Evolutionary conservation across 345 rosid genomes (phyloP), one percentile per base, ranked within the genome.

Genomic region (Cardamine occulta): DNA sequence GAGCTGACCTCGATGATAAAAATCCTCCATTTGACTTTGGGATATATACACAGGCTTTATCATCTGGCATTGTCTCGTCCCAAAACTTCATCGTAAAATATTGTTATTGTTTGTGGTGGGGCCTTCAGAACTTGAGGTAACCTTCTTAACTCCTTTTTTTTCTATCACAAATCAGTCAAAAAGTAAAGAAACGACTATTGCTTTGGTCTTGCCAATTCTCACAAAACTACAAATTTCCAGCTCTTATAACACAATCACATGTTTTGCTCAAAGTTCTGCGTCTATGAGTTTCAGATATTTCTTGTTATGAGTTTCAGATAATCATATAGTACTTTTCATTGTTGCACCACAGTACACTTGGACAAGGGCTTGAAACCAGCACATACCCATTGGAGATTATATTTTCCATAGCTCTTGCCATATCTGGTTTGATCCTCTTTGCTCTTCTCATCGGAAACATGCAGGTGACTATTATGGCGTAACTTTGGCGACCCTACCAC

Each of bases 81-180:
- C 82, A 70, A 75, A 81, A 82, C 10, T 93, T 93, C 76, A 39
- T 91, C 64, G 68, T 92, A 0, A 93, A 93, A 52, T 93, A 83
- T 72, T 89, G 85, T 56, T 93, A 84, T 60, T 93, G 96, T 72
- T 86, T 91, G 76, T 93, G 98, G 98, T 93, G 98, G 98, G 98
- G 98, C 1, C 88, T 93, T 49, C 96, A 91, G 82, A 93, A 93
- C 76, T 79, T 93, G 77, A 93, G 98, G 98, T 93, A 54, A 78
- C 42, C 31, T 32, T 47, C 4, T 35, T 2, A 28, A 18, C 18
- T 60, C 56, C 48, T 60, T 34, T 24, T 34, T 24, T 37, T 71
- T 49, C 47, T 49, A 18, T 47, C 32, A 59, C 58, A 31, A 29
- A 55, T 19, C 45, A 57, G 57, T 57, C 56, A 40, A 39, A 26